Evolutionary conservation across 83 land plant genomes (phyloP), one percentile per base, ranked within the genome.

Genomic region (Thuja plicata): DNA sequence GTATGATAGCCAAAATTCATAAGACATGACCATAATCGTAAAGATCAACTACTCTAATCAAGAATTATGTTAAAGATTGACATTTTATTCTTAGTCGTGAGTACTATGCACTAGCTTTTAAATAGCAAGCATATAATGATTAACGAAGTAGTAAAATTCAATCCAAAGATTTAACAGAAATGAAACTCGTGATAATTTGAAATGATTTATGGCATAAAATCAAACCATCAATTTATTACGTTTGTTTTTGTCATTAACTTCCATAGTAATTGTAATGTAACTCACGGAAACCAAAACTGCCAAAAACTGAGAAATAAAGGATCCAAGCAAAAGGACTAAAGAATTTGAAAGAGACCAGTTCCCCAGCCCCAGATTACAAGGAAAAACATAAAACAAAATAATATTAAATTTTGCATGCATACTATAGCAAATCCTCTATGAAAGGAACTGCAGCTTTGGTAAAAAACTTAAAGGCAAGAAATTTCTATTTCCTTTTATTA

Each of bases 1-100:
- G 86, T 46, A 90, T 60, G 71, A 85, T 45, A 84, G 21, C 40
- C 30, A 84, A 40, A 32, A 70, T 27, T 21, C 52, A 46, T 46
- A n/a, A 83, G 34, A 46, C 45, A 83, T 27, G 34, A 30, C 52
- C 35, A 46, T 46, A n/a, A 8, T 83, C 30, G 12, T 83, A 43
- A 83, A 83, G 50, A n/a, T 46, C 52, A 83, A 35, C n/a, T 46
- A 21, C 32, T 43, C 35, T 43, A n/a, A 7, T 43, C 35, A 83
- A 45, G 16, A 6, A 46, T 83, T 46, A 45, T 83, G 85, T 83
- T n/a, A 43, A n/a, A 46, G 35, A 83, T 21, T 83, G 32, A 43
- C 17, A 83, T 46, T 45, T 83, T 45, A 27, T n/a, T 10, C 10
- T 83, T 30, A 19, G 32, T 82, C 17, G n/a, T 3, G n/a, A 3